A percentile compares a stretch with the other conserved stretches of the same genome.
Conservation (phyloP, 2,329 filamentous ascomycete genomes). For the Colletotrichum musicola region DNA sequence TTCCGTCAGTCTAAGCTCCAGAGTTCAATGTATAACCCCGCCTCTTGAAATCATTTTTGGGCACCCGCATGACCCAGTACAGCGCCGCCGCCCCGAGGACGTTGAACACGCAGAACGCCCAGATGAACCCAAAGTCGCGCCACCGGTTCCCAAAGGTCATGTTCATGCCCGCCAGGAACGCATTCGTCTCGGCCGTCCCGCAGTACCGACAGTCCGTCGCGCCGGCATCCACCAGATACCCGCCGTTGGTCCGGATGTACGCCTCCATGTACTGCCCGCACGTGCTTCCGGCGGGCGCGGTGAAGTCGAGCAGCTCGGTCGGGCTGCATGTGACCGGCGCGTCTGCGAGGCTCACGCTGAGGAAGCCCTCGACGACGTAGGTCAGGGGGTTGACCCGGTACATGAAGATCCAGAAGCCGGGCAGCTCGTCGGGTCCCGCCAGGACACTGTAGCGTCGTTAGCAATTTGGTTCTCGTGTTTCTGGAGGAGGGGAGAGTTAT, state of each 20-base stretch:
- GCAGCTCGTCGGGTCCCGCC: slow-evolving; percentile 66
- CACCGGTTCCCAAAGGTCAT: slow-evolving; percentile 63
- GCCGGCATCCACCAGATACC: slow-evolving; percentile 58
- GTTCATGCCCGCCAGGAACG: slow-evolving; percentile 52
- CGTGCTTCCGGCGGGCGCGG: slow-evolving; percentile 55
- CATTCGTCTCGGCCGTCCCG: slow-evolving; percentile 50
- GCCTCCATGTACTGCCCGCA: slow-evolving; percentile 64
- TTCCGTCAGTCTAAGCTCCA: too few relatives aligned
- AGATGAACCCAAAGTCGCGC: slow-evolving; percentile 68
- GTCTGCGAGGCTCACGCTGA: slow-evolving; percentile 49
- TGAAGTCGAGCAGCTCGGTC: slow-evolving; percentile 65
- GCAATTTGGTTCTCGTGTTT: neutral
- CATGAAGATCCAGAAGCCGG: slow-evolving; percentile 80
- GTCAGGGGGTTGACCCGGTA: slow-evolving; percentile 77
- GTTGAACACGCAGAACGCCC: slow-evolving; percentile 65
- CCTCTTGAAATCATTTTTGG: slow-evolving; percentile 41
- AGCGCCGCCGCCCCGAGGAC: slow-evolving; percentile 59
- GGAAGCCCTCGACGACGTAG: slow-evolving; percentile 74
- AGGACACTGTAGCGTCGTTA: slow-evolving; percentile 63
- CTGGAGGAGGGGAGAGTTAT: neutral
- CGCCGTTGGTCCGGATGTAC: slow-evolving; percentile 60
- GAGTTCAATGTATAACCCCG: neutral
- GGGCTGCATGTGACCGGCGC: slow-evolving; percentile 43
- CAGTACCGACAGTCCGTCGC: slow-evolving; percentile 62
- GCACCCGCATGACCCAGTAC: slow-evolving; percentile 59